Percentiles rank a stretch among this genome's conserved stretches.
These are phyloP conservation scores for Candida rishiriensis DNA, from an alignment of 805 yeast species.

Conservation along the genomic window DNA sequence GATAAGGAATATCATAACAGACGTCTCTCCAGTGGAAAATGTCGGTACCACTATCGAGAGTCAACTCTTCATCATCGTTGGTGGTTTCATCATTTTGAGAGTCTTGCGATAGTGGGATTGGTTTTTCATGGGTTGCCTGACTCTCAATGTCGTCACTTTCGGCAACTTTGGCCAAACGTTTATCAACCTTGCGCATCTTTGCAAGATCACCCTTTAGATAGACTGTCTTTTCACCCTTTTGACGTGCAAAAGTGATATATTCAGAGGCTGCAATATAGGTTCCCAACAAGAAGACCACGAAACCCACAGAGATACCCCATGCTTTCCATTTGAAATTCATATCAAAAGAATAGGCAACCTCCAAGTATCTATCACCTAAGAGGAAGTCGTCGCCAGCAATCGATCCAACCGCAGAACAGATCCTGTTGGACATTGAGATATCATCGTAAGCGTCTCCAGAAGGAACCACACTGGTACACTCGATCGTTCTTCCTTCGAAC, in stretches of 20 bases:
- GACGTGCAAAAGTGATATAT: conserved; percentile 49
- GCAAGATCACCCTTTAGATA: conserved; percentile 43
- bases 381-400: conserved; percentile 45
- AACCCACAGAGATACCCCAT: conserved; percentile 59
- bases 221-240: conserved; percentile 58
- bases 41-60: conserved; percentile 29
- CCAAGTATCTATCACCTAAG: conserved; percentile 47
- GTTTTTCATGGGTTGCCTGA: conserved; percentile 7
- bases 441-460: conserved; percentile 20
- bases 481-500: conserved; percentile 39
- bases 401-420: conserved; percentile 46
- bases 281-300: conserved; percentile 45
- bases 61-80: conserved; percentile 1
- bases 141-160: conserved; percentile 19
- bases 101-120: conserved; percentile 10
- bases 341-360: conserved; percentile 47
- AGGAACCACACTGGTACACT: conserved; percentile 43
- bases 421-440: conserved; percentile 5
- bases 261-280: conserved; percentile 51
- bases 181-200: conserved; percentile 31
- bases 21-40: conserved; percentile 73
- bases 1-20: conserved; percentile 58
- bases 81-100: conserved; percentile 30
- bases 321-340: conserved; percentile 73
- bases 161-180: conserved; percentile 9